Evolutionary conservation across 805 yeast species (phyloP).

Genomic region (Kuraishia ogatae): DNA sequence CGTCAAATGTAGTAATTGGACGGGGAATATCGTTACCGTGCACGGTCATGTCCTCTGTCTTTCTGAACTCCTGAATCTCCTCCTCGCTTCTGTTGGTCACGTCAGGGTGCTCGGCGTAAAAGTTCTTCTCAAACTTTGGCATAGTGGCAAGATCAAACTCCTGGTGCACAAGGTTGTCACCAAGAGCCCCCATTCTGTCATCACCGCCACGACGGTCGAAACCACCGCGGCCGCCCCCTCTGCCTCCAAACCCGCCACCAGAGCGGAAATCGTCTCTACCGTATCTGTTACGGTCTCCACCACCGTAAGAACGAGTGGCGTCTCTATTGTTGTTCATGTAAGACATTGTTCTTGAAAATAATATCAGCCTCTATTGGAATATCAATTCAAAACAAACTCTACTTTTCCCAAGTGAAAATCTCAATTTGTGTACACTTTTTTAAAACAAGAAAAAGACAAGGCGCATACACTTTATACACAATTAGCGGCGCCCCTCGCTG

Average conservation of each 20-base stretch:
- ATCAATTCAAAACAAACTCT: background rate
- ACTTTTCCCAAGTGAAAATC: no score
- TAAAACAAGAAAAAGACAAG: background rate
- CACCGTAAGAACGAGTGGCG: slow-evolving; percentile 24
- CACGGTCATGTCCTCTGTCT: slow-evolving; percentile 77
- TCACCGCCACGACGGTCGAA: slow-evolving; percentile 26
- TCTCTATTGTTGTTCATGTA: slow-evolving; percentile 29
- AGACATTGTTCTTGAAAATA: slow-evolving; percentile 24
- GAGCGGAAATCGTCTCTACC: slow-evolving; percentile 27
- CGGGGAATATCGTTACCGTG: slow-evolving; percentile 83
- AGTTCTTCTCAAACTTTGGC: slow-evolving; percentile 91
- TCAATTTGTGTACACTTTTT: no score
- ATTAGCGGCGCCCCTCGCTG: background rate
- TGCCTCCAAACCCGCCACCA: slow-evolving; percentile 28
- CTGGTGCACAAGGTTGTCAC: slow-evolving; percentile 57
- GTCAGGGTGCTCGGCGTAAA: slow-evolving; percentile 76
- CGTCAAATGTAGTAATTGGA: slow-evolving; percentile 88
- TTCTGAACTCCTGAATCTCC: slow-evolving; percentile 73
- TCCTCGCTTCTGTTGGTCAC: slow-evolving; percentile 69
- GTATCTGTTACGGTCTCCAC: slow-evolving; percentile 20
- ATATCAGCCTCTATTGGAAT: slow-evolving; percentile 1
- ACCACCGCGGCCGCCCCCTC: slow-evolving; percentile 28
- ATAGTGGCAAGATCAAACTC: slow-evolving; percentile 72
- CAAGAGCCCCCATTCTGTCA: slow-evolving; percentile 28
- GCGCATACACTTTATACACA: no score